Evolutionary conservation across 257 asterid species (phyloP), one percentile per base, ranked within the genome.

Genomic region (Hygrophila difformis): DNA sequence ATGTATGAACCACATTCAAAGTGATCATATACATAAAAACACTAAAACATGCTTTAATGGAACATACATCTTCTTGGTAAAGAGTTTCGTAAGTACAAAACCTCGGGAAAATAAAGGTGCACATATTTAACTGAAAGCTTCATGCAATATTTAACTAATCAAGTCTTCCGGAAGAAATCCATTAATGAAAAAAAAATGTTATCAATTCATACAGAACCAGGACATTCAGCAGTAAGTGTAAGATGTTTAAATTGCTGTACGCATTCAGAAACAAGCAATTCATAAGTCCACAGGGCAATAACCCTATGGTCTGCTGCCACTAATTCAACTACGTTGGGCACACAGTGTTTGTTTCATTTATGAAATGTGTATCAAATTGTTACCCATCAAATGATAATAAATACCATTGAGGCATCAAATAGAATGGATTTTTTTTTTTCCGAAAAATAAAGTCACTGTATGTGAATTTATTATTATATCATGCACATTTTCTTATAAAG

Each of bases 1-100:
- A 24, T 24, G 39, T 60, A 55, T 14, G 54, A 4, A 24, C 9
- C 37, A 36, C 50, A 38, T 17, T 24, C 14, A 39, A 51, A 44
- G 29, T 45, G 17, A 51, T 24, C n/a, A n/a, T n/a, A n/a, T n/a
- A n/a, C n/a, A n/a, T n/a, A 31, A 31, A 12, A 33, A 12, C 37
- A 13, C 13, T 26, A 16, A 43, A 41, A 41, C 15, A 44, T 41
- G 43, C 18, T 28, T 24, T 21, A 43, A 60, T 15, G 44, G 49
- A 55, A 17, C 47, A 18, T 23, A 15, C 48, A 44, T 28, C 34
- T 15, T 56, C 12, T 33, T 13, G 24, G 15, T n/a, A 36, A 55
- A 43, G 20, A 14, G 28, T 21, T 19, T n/a, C 9, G 4, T 21
- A 23, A 26, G 21, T 50, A 31, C 33, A 24, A 39, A 49, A 28